Conservation (phyloP, 176 grass and related monocot species). For the Olyra latifolia region DNA sequence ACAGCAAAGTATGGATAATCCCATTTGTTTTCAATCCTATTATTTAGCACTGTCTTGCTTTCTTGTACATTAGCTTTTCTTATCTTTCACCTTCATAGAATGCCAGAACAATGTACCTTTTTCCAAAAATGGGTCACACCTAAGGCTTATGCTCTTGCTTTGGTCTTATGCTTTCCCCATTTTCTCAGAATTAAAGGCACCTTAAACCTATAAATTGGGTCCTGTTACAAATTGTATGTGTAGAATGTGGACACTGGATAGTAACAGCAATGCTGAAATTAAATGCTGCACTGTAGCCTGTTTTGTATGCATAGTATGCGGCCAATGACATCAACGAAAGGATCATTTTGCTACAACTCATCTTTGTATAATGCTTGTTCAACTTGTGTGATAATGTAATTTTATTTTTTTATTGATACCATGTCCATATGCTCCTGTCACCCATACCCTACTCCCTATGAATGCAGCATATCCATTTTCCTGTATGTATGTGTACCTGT, state of each 20-base stretch:
- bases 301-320: neutral
- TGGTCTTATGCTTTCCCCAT: neutral
- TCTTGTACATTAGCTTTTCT: conserved; percentile 12
- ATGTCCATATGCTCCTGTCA: conserved; percentile 3
- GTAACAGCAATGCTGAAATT: neutral
- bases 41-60: neutral
- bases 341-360: neutral
- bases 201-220: neutral
- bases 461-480: neutral
- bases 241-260: neutral
- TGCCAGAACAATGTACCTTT: neutral
- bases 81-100: neutral
- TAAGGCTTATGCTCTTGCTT: neutral
- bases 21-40: neutral
- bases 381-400: neutral
- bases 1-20: neutral
- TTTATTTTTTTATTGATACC: neutral
- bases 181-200: neutral
- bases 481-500: neutral
- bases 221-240: neutral
- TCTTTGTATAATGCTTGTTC: neutral
- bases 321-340: neutral
- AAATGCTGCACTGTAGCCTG: neutral
- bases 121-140: neutral
- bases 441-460: neutral